Conservation (phyloP, 305 asterid genomes). For the Fraxinus sp. region DNA sequence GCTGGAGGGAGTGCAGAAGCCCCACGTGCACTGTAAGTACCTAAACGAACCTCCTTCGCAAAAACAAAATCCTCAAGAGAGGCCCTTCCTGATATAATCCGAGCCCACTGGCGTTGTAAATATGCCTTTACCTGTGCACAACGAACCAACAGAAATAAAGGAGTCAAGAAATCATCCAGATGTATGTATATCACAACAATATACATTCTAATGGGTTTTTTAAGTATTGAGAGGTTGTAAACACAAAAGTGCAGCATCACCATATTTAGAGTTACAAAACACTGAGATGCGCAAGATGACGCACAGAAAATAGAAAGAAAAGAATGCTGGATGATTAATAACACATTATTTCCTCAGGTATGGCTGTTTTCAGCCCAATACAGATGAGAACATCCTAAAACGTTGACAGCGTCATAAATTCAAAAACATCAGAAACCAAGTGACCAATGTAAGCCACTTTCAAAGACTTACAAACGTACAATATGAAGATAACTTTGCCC, state of each 20-base stretch:
- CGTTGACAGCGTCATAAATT: background rate
- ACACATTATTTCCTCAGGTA: background rate
- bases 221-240: background rate
- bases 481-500: background rate
- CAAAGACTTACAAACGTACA: background rate
- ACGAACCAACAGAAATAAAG: constrained; percentile 11
- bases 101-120: constrained; percentile 85
- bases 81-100: constrained; percentile 77
- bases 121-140: constrained; percentile 64
- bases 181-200: background rate
- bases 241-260: background rate
- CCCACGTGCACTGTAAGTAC: constrained; percentile 69
- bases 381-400: background rate
- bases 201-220: background rate
- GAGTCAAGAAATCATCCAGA: constrained; percentile 10
- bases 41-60: constrained; percentile 96
- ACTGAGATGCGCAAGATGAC: background rate
- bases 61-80: constrained; percentile 91
- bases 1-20: constrained; percentile 85
- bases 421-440: background rate
- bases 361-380: background rate
- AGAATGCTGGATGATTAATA: background rate
- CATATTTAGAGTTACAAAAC: background rate
- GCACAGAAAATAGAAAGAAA: background rate
- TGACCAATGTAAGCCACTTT: background rate